phyloP scores from a whole-genome alignment of 2,329 filamentous ascomycete species.

The Botrytis deweyae region DNA sequence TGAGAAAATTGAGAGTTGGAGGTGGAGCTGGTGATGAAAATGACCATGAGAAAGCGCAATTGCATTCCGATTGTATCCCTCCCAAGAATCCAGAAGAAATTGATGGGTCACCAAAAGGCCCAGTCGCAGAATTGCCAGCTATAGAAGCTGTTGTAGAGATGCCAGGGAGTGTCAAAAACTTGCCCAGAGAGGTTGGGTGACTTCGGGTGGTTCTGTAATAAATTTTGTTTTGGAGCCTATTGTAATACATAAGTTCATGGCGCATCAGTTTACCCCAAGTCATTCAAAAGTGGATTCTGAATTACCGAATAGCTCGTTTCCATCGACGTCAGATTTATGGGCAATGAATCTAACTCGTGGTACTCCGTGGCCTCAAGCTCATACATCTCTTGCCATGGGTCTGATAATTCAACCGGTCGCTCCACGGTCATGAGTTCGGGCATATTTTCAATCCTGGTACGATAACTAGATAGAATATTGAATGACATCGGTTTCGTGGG shows the following conservation, averaged over 20 bases:
- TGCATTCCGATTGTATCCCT: background rate
- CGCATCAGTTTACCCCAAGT: background rate
- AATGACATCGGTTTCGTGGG: background rate
- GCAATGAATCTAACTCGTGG: background rate
- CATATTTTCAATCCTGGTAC: background rate
- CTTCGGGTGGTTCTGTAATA: background rate
- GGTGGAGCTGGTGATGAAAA: background rate
- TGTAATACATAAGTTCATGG: background rate
- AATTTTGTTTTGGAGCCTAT: background rate
- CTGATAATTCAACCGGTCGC: background rate
- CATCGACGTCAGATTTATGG: background rate
- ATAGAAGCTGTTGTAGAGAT: background rate
- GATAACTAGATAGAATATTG: background rate
- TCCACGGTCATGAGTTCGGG: background rate
- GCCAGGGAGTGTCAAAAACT: background rate
- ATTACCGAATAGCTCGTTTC: background rate
- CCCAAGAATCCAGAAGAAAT: background rate
- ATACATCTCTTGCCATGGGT: background rate
- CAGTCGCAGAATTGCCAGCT: constrained; percentile 5
- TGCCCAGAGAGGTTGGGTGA: background rate
- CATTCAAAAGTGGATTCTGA: background rate
- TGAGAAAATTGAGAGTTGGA: background rate
- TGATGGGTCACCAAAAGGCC: background rate
- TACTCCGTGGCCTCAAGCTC: background rate
- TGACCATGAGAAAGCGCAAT: background rate